Evolutionary conservation across 1,284 basidiomycete genomes (phyloP).

Genomic region (Naganishia liquefaciens): DNA sequence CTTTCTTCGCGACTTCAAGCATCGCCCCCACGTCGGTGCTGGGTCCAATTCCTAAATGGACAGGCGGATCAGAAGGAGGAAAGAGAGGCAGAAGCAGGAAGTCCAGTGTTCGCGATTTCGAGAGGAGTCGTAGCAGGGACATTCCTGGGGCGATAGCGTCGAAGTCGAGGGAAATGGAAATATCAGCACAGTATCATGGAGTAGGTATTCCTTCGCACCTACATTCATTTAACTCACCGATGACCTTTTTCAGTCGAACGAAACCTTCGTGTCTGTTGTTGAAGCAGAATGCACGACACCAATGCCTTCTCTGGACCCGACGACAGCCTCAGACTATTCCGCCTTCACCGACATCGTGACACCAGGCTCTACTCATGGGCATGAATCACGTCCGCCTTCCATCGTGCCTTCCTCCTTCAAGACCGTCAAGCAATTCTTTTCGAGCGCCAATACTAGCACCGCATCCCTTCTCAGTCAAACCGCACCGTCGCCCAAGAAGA

Average conservation of each 20-base stretch:
- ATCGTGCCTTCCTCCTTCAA: slow-evolving; percentile 24
- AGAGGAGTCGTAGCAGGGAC: slow-evolving; percentile 16
- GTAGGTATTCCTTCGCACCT: not conserved
- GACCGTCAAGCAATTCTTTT: slow-evolving; percentile 23
- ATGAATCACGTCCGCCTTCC: slow-evolving; percentile 18
- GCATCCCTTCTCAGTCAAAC: slow-evolving; percentile 23
- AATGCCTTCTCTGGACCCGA: slow-evolving; percentile 8
- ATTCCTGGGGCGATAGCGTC: not conserved
- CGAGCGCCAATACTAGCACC: slow-evolving; percentile 23
- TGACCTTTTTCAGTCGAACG: slow-evolving; percentile 1
- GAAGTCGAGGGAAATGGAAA: slow-evolving; percentile 4
- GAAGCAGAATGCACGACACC: slow-evolving; percentile 12
- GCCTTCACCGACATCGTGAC: slow-evolving; percentile 24
- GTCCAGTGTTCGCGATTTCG: not conserved
- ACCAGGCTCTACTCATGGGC: slow-evolving; percentile 11
- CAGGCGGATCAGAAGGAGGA: slow-evolving; percentile 1
- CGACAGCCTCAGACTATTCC: slow-evolving; percentile 24
- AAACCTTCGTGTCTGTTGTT: slow-evolving; percentile 12
- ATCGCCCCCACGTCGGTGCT: slow-evolving; percentile 1
- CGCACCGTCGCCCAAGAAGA: slow-evolving; percentile 13
- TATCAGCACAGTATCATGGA: not conserved
- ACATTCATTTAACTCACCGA: not conserved
- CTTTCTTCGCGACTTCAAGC: not conserved
- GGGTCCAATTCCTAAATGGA: slow-evolving; percentile 18
- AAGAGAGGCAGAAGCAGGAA: slow-evolving; percentile 13